Evolutionary conservation across 164 flowering plant species (phyloP), one percentile per base, ranked within the genome.

Genomic region (Houttuynia cordata): DNA sequence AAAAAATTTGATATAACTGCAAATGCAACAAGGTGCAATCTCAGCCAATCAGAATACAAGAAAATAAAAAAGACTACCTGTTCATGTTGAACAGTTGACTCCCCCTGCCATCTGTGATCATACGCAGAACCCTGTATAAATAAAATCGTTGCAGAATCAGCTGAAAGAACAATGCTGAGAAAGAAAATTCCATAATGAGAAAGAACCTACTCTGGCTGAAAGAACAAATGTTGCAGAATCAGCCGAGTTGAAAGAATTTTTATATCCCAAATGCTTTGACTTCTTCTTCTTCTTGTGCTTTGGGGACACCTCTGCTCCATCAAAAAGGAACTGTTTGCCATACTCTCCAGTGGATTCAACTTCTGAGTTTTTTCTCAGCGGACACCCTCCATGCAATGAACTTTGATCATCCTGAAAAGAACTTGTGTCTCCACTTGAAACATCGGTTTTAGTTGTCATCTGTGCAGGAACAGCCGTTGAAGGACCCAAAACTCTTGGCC

Each of bases 331-430:
- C 61, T 76, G 87, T 74, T 72, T 86, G 30, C 79, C 88, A 71
- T 71, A 85, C 22, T 88, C 91, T 58, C 78, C 85, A 30, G 65
- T 71, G 21, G 99, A 91, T 56, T 94, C 99, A 66, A 80, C 85
- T 64, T 94, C 99, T 70, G 79, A 40, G 63, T 67, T 75, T 73
- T 78, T 85, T 70, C 78, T 84, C 39, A 75, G 53, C 34, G 74
- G 79, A 13, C 80, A 76, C 53, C 89, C 96, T 67, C 88, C 89
- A 60, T 78, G 81, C 62, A 83, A 70, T 65, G 85, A 76, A 74
- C 83, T 83, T 70, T 77, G 96, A 62, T 94, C 99, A 78, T 94
- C 99, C 73, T 91, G 97, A 63, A 79, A 88, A 47, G 99, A 88
- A 77, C 75, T 83, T 64, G 96, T 94, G 74, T 91, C 99, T 63